A percentile compares a stretch with the other conserved stretches of the same genome.
Evolutionary conservation across 306 rosid species (phyloP).

Genomic region (Dalbergia oliveri): DNA sequence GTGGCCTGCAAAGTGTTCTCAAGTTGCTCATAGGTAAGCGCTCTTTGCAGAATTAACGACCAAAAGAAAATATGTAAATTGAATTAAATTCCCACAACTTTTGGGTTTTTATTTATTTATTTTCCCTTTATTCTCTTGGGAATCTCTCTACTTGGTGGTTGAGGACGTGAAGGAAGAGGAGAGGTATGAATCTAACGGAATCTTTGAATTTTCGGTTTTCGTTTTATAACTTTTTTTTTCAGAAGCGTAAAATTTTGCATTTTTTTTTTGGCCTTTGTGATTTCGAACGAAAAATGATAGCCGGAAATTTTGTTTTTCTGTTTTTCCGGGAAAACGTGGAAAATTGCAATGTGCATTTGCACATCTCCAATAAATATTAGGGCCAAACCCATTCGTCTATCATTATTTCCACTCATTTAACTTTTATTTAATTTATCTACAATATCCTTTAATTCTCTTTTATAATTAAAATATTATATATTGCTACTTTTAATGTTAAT

Average conservation of each 20-base stretch:
- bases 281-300: not conserved
- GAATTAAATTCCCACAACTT: not conserved
- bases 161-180: constrained; percentile 46
- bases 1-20: too few species aligned
- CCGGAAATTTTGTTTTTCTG: not conserved
- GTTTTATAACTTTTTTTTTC: not conserved
- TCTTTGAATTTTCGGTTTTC: constrained; percentile 4
- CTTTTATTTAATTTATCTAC: too few species aligned
- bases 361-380: too few species aligned
- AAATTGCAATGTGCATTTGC: not conserved
- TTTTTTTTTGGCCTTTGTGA: not conserved
- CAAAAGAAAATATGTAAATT: not conserved
- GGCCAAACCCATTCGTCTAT: too few species aligned
- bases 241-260: not conserved
- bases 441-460: too few species aligned
- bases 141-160: not conserved
- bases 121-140: not conserved
- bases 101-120: not conserved
- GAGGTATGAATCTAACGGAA: constrained; percentile 37
- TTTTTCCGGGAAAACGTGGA: not conserved
- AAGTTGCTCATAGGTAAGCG: not conserved
- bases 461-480: too few species aligned
- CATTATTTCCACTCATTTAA: too few species aligned
- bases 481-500: too few species aligned
- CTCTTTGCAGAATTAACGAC: not conserved